A percentile compares a stretch with the other conserved stretches of the same genome.
These are phyloP conservation scores for Striga asiatica DNA, from an alignment of 257 asterid species.

Conservation along the genomic window DNA sequence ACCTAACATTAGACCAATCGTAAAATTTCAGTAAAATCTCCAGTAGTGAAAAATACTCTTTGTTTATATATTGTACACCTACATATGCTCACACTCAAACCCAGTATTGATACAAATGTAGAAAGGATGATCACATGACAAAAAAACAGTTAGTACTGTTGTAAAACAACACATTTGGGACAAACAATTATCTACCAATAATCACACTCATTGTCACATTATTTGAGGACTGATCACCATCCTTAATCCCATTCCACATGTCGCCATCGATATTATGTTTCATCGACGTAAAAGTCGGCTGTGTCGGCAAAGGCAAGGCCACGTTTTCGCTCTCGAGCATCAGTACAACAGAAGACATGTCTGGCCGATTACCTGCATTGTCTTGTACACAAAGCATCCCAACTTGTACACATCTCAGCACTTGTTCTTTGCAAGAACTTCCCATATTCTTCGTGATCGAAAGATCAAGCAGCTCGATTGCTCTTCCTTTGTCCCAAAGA, in stretches of 20 bases:
- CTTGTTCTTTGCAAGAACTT: conserved; percentile 31
- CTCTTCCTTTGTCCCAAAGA: conserved; percentile 49
- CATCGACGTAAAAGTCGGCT: conserved; percentile 52
- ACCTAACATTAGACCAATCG: no score
- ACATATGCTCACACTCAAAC: background rate
- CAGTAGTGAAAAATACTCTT: no score
- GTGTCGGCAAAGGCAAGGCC: conserved; percentile 48
- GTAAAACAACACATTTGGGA: no score
- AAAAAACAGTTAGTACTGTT: no score
- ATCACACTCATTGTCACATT: conserved; percentile 55
- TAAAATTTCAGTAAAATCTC: no score
- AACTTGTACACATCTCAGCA: conserved; percentile 54
- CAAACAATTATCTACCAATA: conserved; percentile 43
- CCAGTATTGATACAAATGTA: background rate
- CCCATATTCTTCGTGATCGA: conserved; percentile 16
- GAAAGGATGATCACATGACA: no score
- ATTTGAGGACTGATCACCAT: conserved; percentile 38
- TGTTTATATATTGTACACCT: background rate
- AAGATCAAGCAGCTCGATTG: conserved; percentile 47
- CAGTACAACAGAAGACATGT: conserved; percentile 56
- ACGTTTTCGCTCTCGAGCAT: conserved; percentile 56
- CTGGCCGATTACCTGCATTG: conserved; percentile 45
- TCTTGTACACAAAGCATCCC: conserved; percentile 81
- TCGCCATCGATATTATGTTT: conserved; percentile 33
- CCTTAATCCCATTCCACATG: conserved; percentile 36